Evolutionary conservation across 345 rosid species (phyloP).

Genomic region (Tarenaya hassleriana): DNA sequence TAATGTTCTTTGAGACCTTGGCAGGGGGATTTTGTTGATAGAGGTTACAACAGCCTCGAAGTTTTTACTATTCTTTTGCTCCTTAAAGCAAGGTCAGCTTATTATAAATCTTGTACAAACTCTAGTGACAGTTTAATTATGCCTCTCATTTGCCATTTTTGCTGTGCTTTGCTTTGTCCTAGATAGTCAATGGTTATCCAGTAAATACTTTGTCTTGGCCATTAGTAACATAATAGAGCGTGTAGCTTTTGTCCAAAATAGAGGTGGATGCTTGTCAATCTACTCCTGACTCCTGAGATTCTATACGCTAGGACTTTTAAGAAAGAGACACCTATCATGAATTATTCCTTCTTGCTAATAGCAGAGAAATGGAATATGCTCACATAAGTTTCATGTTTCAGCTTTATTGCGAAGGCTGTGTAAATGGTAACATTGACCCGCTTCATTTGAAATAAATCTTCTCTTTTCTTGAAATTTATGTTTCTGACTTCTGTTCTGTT

Average conservation of each 20-base stretch:
- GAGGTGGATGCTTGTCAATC: background rate
- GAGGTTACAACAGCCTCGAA: constrained; percentile 95
- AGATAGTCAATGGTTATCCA: background rate
- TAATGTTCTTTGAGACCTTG: constrained; percentile 15
- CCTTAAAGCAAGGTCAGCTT: constrained; percentile 76
- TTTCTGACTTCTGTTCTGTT: background rate
- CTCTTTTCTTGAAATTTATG: background rate
- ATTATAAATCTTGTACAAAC: constrained; percentile 1
- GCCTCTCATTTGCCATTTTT: background rate
- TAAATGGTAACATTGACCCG: too few relatives aligned
- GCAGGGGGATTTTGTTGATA: constrained; percentile 91
- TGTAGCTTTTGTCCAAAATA: background rate
- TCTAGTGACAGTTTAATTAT: constrained; percentile 4
- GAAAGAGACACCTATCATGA: too few relatives aligned
- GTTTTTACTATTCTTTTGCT: constrained; percentile 89
- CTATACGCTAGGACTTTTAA: too few relatives aligned
- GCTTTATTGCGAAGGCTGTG: too few relatives aligned
- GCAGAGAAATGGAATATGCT: too few relatives aligned
- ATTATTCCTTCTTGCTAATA: too few relatives aligned
- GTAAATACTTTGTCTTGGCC: constrained; percentile 2
- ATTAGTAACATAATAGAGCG: background rate
- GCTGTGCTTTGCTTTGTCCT: background rate
- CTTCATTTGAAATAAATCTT: too few relatives aligned
- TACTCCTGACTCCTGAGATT: background rate
- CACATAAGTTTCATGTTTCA: too few relatives aligned